Percentiles rank a stretch among this genome's conserved stretches.
Evolutionary conservation across 441 rosid species (phyloP).

Genomic region (Macaranga tanarius): DNA sequence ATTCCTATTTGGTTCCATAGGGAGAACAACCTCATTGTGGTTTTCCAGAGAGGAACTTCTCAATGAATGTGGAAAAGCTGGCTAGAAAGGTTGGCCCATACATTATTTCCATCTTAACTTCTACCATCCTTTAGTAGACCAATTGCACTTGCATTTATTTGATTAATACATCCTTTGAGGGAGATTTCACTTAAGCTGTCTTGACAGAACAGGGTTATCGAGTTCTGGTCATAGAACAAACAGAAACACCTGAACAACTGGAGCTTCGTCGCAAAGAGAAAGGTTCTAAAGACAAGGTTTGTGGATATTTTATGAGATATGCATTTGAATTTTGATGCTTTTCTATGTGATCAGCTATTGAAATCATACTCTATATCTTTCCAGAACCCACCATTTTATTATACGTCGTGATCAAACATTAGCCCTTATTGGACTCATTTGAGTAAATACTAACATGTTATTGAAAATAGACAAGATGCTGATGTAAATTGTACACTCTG

Average conservation of each 20-base stretch:
- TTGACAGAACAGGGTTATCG: constrained; percentile 77
- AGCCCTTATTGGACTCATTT: neutral
- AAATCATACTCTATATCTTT: constrained; percentile 7
- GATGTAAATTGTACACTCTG: neutral
- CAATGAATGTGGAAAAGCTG: constrained; percentile 85
- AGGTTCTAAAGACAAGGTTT: constrained; percentile 93
- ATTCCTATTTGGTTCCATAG: constrained; percentile 39
- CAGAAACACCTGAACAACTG: constrained; percentile 98
- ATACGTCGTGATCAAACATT: constrained; percentile 10
- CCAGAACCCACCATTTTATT: neutral
- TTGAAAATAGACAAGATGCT: neutral
- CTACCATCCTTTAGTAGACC: constrained; percentile 12
- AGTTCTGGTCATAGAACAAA: constrained; percentile 96
- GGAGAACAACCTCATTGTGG: constrained; percentile 99
- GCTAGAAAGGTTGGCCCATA: constrained; percentile 71
- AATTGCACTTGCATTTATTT: constrained; percentile 15
- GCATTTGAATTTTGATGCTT: neutral
- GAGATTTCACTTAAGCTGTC: constrained; percentile 28
- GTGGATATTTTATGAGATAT: constrained; percentile 25
- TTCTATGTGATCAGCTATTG: constrained; percentile 8
- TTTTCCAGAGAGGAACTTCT: constrained; percentile 95
- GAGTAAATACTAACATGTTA: neutral
- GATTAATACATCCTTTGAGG: constrained; percentile 20
- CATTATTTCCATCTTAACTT: constrained; percentile 19
- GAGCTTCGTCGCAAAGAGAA: constrained; percentile 88